phyloP scores from a whole-genome alignment of 2,329 filamentous ascomycete genomes.

The Aspergillus sp. region DNA sequence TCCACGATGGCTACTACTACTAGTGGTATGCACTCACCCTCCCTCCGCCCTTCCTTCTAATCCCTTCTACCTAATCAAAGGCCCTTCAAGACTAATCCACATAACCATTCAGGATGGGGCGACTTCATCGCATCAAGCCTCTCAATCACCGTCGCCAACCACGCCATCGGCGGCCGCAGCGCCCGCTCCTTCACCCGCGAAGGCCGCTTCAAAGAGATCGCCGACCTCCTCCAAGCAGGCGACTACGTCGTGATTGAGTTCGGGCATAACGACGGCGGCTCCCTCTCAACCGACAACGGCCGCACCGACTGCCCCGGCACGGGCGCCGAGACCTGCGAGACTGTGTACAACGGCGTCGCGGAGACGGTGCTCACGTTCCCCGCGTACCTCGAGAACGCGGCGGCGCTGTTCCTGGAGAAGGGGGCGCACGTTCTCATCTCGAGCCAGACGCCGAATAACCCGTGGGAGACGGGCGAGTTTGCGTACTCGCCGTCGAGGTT shows the following conservation, averaged over 20 bases:
- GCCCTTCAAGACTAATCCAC: neutral
- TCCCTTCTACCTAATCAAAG: neutral
- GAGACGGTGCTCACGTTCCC: constrained; percentile 66
- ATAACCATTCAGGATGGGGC: constrained; percentile 60
- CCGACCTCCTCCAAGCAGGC: constrained; percentile 56
- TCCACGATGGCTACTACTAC: constrained; percentile 40
- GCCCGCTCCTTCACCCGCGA: constrained; percentile 70
- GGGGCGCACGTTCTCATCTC: constrained; percentile 66
- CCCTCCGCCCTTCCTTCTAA: neutral
- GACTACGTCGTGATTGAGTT: constrained; percentile 74
- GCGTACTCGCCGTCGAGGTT: constrained; percentile 57
- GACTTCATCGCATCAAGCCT: constrained; percentile 60
- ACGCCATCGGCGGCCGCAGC: constrained; percentile 68
- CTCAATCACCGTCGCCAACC: constrained; percentile 61
- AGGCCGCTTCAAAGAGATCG: constrained; percentile 65
- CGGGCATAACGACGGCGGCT: constrained; percentile 73
- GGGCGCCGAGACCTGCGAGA: constrained; percentile 59
- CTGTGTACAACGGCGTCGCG: constrained; percentile 54
- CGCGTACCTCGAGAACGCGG: constrained; percentile 63
- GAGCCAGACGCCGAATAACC: constrained; percentile 65
- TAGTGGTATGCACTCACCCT: constrained; percentile 24
- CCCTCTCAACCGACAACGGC: constrained; percentile 62
- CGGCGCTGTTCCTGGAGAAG: constrained; percentile 57
- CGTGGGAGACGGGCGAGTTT: constrained; percentile 63
- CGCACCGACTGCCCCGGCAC: constrained; percentile 63